Evolutionary conservation across 352 stramenopile genomes (phyloP).

Genomic region (Phytophthora constricta): DNA sequence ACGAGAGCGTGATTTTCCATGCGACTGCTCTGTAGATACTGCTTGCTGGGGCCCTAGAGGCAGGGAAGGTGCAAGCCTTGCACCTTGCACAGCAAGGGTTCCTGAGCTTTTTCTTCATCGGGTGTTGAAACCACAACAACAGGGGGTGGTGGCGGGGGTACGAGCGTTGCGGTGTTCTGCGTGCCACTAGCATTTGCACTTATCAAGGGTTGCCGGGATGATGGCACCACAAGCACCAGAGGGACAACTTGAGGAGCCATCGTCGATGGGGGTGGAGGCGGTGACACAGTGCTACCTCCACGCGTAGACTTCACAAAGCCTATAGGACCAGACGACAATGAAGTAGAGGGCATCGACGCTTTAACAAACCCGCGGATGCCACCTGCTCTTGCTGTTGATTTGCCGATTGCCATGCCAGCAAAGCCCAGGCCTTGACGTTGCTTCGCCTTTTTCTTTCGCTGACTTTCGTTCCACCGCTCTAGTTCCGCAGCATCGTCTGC

Average conservation of each 20-base stretch:
- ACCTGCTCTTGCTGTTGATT: constrained; percentile 8
- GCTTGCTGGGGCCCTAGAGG: constrained; percentile 1
- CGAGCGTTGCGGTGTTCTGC: background rate
- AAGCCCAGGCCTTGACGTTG: constrained; percentile 81
- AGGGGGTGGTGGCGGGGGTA: constrained; percentile 19
- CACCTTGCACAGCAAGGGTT: background rate
- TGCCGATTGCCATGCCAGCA: constrained; percentile 16
- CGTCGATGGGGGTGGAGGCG: constrained; percentile 4
- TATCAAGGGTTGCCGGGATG: background rate
- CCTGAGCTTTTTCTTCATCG: background rate
- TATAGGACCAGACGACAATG: constrained; percentile 27
- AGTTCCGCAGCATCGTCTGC: constrained; percentile 62
- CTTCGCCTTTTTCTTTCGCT: constrained; percentile 63
- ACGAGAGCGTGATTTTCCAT: constrained; percentile 2
- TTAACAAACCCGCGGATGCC: constrained; percentile 41
- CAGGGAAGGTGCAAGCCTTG: background rate
- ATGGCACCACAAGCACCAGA: background rate
- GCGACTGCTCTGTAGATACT: background rate
- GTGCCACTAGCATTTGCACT: background rate
- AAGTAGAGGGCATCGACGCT: constrained; percentile 17
- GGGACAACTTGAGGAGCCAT: constrained; percentile 1
- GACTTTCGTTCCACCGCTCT: constrained; percentile 62
- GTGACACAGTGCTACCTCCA: constrained; percentile 7
- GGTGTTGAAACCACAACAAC: constrained; percentile 3
- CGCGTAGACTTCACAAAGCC: constrained; percentile 50